A percentile compares a stretch with the other conserved stretches of the same genome.
These are phyloP conservation scores for Buddleja alternifolia DNA, from an alignment of 257 asterid species.

Conservation along the genomic window DNA sequence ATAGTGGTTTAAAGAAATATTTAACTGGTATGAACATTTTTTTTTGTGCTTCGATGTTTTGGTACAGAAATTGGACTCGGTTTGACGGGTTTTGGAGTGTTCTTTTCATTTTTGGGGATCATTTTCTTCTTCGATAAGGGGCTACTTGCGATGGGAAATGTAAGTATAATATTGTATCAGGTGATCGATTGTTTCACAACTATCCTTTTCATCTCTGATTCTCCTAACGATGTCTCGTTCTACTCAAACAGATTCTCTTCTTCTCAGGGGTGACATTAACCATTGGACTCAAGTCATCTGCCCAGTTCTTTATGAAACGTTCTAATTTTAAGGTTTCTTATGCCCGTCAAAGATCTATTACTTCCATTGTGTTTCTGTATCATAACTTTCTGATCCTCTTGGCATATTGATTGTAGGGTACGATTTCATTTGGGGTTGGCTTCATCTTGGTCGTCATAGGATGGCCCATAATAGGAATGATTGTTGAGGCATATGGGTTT, in stretches of 20 bases:
- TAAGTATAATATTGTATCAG: conserved; percentile 39
- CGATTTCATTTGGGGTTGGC: conserved; percentile 75
- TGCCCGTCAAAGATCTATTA: conserved; percentile 3
- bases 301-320: conserved; percentile 91
- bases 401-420: conserved; percentile 59
- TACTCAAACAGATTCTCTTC: conserved; percentile 81
- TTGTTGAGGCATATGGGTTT: conserved; percentile 92
- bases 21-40: background rate
- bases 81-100: conserved; percentile 91
- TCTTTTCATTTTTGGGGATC: conserved; percentile 86
- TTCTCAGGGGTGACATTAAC: conserved; percentile 88
- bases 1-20: background rate
- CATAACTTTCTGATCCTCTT: conserved; percentile 10
- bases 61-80: conserved; percentile 93
- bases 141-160: conserved; percentile 94
- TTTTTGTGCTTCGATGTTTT: conserved; percentile 28
- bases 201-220: conserved; percentile 9
- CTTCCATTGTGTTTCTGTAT: conserved; percentile 16
- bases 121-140: conserved; percentile 93
- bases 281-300: conserved; percentile 83
- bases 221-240: conserved; percentile 26
- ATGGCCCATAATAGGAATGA: conserved; percentile 96
- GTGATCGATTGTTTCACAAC: conserved; percentile 18
- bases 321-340: conserved; percentile 74
- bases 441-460: conserved; percentile 87